phyloP scores from a whole-genome alignment of 768 basidiomycete species.

The Leccinellum albellum region DNA sequence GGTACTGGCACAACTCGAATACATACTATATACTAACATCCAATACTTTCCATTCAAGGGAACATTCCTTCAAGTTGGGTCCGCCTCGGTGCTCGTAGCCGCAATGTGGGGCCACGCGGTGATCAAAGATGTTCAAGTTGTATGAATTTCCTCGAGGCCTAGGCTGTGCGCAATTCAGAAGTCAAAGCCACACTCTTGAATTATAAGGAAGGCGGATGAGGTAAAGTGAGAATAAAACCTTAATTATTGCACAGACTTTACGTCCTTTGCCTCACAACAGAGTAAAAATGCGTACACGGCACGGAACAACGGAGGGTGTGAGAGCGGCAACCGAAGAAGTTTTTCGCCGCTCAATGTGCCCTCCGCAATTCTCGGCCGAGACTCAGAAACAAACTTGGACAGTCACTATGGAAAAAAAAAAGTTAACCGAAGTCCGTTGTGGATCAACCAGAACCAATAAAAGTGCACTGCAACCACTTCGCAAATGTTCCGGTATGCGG shows the following conservation, averaged over 20 bases:
- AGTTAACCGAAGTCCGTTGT: neutral
- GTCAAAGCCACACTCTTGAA: neutral
- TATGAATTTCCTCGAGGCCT: slow-evolving; percentile 1
- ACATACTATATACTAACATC: neutral
- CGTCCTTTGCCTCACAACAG: slow-evolving; percentile 21
- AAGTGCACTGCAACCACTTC: neutral
- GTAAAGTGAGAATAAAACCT: slow-evolving; percentile 8
- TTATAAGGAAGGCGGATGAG: slow-evolving; percentile 9
- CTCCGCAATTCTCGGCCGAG: slow-evolving; percentile 25
- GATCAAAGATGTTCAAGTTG: slow-evolving; percentile 12
- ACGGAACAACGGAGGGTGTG: slow-evolving; percentile 22
- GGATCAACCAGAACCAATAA: neutral
- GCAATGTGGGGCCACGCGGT: slow-evolving; percentile 2
- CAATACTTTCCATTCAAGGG: neutral
- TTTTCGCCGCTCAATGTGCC: slow-evolving; percentile 24
- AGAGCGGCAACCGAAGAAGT: slow-evolving; percentile 4
- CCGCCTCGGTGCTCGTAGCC: neutral
- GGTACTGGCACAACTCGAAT: neutral
- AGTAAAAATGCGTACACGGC: slow-evolving; percentile 9
- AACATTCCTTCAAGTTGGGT: neutral
- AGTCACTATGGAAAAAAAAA: slow-evolving; percentile 4
- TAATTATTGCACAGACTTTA: slow-evolving; percentile 19
- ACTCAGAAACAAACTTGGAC: neutral
- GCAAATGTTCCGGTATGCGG: neutral
- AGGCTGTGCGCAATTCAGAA: neutral